Base-by-base conservation (phyloP, 2,329 filamentous ascomycete genomes). In the Parasarocladium wereldwijsianum region DNA sequence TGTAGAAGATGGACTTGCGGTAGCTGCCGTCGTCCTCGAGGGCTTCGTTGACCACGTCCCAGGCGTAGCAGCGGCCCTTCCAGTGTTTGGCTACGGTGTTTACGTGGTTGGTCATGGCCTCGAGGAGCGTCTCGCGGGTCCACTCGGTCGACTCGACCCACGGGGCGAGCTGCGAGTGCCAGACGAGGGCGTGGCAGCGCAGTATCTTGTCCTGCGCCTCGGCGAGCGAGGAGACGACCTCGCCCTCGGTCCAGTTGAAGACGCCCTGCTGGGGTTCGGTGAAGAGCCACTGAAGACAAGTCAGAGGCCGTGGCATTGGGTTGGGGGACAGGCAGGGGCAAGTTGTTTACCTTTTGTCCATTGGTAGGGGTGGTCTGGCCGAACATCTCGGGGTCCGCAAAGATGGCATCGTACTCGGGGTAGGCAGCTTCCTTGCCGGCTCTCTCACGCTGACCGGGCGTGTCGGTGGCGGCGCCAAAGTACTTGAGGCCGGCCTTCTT, bases 1-100 rank as follows among this genome's bases (percentile, higher is more conserved):
- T 43, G 44, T 62, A 61, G 51, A 64, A 71, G 28, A 68, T 49
- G 19, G 47, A 51, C 34, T 57, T 41, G 32, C 63, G 54, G 39
- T 54, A 62, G 1, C 54, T 58, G 13, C 64, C 64, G 42, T 66
- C 59, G 34, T 71, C 66, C 32, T 68, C 60, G 33, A 71, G 56
- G 8, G 61, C 62, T 48, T 73, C 65, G 45, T 78, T 78, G 15
- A 76, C 61, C 0, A 78, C 72, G 33, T 78, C 72, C 71, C 71
- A 78, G 17, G 63, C 59, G 44, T 69, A 68, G 48, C 71, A 74
- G 39, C 66, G 57, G 32, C 67, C 64, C 46, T 64, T 63, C 54
- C 66, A 76, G 48, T 75, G 61, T 10, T 51, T 55, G 6, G 67
- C 64, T 29, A 66, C 68, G 37, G 66, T 60, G 35, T 62, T 60